Percentiles rank a stretch among this genome's conserved stretches.
Evolutionary conservation across 768 basidiomycete genomes (phyloP).

Genomic region (Trametes punicea): DNA sequence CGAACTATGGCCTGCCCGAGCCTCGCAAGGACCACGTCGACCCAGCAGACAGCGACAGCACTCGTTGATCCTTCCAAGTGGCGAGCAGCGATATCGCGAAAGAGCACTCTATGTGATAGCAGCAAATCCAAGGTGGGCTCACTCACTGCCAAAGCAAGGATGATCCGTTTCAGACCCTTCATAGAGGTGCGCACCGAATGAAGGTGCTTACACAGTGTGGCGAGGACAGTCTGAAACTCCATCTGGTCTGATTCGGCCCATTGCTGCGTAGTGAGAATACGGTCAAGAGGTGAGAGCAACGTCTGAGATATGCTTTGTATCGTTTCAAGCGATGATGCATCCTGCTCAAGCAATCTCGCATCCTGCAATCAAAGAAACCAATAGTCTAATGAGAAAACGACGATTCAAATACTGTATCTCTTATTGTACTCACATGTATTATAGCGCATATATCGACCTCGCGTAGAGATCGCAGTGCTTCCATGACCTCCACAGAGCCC

Average conservation of each 20-base stretch:
- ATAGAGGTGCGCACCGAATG: background rate
- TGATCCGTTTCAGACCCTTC: background rate
- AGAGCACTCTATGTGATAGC: slow-evolving; percentile 50
- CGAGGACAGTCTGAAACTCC: slow-evolving; percentile 7
- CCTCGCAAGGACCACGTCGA: slow-evolving; percentile 56
- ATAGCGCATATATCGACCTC: slow-evolving; percentile 18
- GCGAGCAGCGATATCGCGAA: slow-evolving; percentile 42
- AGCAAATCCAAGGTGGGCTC: slow-evolving; percentile 36
- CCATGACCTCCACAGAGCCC: background rate
- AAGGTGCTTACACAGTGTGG: slow-evolving; percentile 19
- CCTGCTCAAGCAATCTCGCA: slow-evolving; percentile 24
- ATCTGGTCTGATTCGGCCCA: slow-evolving; percentile 1
- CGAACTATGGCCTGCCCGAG: slow-evolving; percentile 39
- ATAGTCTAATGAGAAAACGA: no score
- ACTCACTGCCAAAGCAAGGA: slow-evolving; percentile 28
- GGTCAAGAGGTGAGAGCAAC: slow-evolving; percentile 33
- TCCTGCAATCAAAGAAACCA: no score
- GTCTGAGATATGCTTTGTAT: slow-evolving; percentile 34
- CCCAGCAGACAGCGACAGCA: slow-evolving; percentile 57
- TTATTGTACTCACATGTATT: slow-evolving; percentile 8
- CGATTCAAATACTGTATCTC: no score
- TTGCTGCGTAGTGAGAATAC: background rate
- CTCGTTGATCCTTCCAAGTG: slow-evolving; percentile 17
- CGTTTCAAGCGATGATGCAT: slow-evolving; percentile 31
- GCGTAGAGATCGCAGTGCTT: slow-evolving; percentile 8